Conservation (phyloP, 2,329 filamentous ascomycete species). For the Aspergillus japonicus region DNA sequence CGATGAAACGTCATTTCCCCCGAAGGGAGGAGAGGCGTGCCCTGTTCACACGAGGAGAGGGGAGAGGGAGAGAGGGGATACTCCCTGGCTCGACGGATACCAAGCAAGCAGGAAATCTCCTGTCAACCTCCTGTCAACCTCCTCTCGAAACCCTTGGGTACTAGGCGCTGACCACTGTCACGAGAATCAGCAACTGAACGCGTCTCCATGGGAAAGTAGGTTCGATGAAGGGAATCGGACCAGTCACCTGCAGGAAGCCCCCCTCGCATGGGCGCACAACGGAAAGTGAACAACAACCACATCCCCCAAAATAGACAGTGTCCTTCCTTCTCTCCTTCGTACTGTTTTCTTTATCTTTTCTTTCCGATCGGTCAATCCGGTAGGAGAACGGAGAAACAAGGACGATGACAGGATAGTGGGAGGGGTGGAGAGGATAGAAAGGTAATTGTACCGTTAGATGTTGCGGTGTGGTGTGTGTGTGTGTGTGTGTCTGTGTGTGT, state of each 20-base stretch:
- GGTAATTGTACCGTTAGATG: neutral
- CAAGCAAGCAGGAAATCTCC: neutral
- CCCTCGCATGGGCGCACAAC: slow-evolving; percentile 15
- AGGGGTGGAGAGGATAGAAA: neutral
- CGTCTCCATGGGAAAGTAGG: neutral
- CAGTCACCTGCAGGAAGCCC: slow-evolving; percentile 12
- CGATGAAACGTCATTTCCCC: neutral
- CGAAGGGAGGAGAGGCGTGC: neutral
- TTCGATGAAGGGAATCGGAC: slow-evolving; percentile 2
- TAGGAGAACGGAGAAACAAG: neutral
- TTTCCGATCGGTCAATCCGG: slow-evolving; percentile 11
- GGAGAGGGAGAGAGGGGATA: neutral
- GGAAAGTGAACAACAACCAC: neutral
- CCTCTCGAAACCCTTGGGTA: neutral
- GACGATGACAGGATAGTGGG: neutral
- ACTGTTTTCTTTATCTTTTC: neutral
- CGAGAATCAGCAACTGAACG: neutral
- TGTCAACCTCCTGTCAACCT: neutral
- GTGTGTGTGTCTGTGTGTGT: neutral
- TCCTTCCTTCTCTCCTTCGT: neutral
- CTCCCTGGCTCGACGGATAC: neutral
- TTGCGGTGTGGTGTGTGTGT: neutral
- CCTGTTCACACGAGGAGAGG: neutral
- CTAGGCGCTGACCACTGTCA: neutral
- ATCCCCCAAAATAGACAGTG: slow-evolving; percentile 8